These are phyloP conservation scores for Vitis vinifera DNA, from an alignment of 164 flowering plant genomes.

Conservation along the genomic window ASM3070453v1 NC_081811.1:561001-561500, in stretches of 20 bases:
- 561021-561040: conserved; percentile 96
- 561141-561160: neutral
- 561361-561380: conserved; percentile 11
- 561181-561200: conserved; percentile 96
- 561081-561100: conserved; percentile 85
- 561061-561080: conserved; percentile 82
- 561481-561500: too few relatives aligned
- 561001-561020: conserved; percentile 10
- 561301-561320: conserved; percentile 12
- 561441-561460: too few relatives aligned
- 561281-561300: conserved; percentile 69
- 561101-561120: neutral
- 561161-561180: conserved; percentile 11
- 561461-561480: too few relatives aligned
- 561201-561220: conserved; percentile 63
- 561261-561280: conserved; percentile 97
- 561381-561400: too few relatives aligned
- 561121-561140: too few relatives aligned
- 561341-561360: conserved; percentile 20
- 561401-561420: too few relatives aligned
- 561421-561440: too few relatives aligned
- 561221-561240: conserved; percentile 98
- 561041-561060: conserved; percentile 84
- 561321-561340: conserved; percentile 38
- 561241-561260: conserved; percentile 75